phyloP scores from a whole-genome alignment of 345 rosid species.

The Populus euphratica region DNA sequence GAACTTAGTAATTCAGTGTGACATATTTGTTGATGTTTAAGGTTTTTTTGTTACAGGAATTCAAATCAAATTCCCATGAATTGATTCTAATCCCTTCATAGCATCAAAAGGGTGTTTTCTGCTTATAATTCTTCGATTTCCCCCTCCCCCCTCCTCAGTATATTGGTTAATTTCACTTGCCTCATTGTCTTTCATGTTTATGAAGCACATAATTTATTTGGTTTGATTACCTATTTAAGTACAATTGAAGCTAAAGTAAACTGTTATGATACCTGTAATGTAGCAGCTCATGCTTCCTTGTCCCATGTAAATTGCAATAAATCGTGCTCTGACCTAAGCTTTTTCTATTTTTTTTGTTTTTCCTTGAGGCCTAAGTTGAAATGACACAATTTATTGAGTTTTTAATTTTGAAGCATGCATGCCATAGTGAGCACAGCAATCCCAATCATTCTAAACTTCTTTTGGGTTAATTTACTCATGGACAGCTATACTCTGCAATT shows the following conservation, averaged over 20 bases:
- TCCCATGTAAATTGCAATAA: no score
- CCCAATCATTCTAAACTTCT: no score
- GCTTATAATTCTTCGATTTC: background rate
- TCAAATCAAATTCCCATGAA: no score
- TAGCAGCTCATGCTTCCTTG: no score
- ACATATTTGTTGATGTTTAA: no score
- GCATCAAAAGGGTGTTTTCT: background rate
- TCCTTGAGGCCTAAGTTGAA: background rate
- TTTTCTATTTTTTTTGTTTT: no score
- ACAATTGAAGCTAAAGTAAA: background rate
- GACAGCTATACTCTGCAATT: no score
- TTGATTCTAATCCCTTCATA: no score
- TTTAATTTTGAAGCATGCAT: background rate
- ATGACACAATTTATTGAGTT: background rate
- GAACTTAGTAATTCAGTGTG: no score
- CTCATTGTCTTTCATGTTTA: background rate
- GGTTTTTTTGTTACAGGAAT: no score
- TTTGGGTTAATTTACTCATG: background rate
- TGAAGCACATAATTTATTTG: background rate
- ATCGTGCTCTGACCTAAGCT: no score
- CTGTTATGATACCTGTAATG: background rate
- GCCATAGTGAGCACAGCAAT: background rate
- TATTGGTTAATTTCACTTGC: background rate
- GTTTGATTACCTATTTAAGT: background rate
- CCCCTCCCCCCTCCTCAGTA: no score